These are phyloP conservation scores for Capsicum rhomboideum DNA, from an alignment of 257 asterid genomes.

Conservation along the genomic window DNA sequence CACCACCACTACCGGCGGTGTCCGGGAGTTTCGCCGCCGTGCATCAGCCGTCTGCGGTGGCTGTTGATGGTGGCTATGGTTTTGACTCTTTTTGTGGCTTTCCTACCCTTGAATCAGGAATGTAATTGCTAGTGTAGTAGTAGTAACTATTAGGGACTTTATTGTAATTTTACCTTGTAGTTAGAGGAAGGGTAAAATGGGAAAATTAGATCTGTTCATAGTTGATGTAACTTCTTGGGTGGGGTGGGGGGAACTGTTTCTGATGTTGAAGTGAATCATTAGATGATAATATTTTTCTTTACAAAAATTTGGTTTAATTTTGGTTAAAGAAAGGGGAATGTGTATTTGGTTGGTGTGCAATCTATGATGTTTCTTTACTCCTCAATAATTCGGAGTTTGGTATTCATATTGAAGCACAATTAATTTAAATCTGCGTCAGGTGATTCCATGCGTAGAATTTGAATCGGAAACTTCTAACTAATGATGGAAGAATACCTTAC, in stretches of 20 bases:
- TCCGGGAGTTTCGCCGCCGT: background rate
- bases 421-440: too few species aligned
- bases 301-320: background rate
- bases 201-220: slow-evolving; percentile 12
- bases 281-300: background rate
- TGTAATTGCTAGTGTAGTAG: slow-evolving; percentile 11
- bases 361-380: background rate
- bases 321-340: background rate
- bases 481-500: too few species aligned
- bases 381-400: too few species aligned
- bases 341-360: background rate
- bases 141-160: background rate
- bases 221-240: background rate
- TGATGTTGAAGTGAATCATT: background rate
- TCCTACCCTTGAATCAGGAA: slow-evolving; percentile 85
- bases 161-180: background rate
- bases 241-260: background rate
- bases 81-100: slow-evolving; percentile 51
- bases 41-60: background rate
- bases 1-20: background rate
- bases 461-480: too few species aligned
- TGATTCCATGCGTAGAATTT: too few species aligned
- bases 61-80: slow-evolving; percentile 20
- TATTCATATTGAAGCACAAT: too few species aligned
- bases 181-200: slow-evolving; percentile 29